phyloP scores from a whole-genome alignment of 345 rosid species.

The Eucalyptus sp. region DNA sequence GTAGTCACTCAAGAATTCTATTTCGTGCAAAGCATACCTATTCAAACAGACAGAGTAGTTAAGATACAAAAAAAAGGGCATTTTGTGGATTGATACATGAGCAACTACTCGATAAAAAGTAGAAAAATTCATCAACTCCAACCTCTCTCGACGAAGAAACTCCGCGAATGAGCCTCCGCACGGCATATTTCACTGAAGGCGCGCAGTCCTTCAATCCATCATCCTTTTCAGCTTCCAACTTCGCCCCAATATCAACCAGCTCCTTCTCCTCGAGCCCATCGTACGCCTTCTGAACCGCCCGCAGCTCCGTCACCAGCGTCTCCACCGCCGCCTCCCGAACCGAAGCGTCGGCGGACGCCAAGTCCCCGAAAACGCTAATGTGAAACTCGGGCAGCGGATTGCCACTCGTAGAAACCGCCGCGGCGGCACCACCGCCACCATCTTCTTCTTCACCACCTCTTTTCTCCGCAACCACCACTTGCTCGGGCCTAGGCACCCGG shows the following conservation, averaged over 20 bases:
- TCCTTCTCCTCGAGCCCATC: slow-evolving; percentile 41
- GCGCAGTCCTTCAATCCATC: slow-evolving; percentile 85
- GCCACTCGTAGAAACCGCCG: neutral
- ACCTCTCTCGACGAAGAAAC: slow-evolving; percentile 97
- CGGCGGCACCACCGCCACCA: neutral
- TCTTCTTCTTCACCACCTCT: slow-evolving; percentile 6
- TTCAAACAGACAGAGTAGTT: neutral
- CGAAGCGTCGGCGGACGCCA: slow-evolving; percentile 49
- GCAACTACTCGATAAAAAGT: neutral
- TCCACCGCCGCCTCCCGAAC: slow-evolving; percentile 57
- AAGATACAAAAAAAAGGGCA: neutral
- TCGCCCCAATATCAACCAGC: slow-evolving; percentile 31
- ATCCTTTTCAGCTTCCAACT: slow-evolving; percentile 80
- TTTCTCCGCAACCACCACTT: neutral
- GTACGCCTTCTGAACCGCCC: slow-evolving; percentile 66
- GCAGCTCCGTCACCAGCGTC: slow-evolving; percentile 50
- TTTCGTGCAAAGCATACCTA: neutral
- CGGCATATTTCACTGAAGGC: slow-evolving; percentile 72
- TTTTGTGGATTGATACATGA: neutral
- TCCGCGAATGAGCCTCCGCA: slow-evolving; percentile 85
- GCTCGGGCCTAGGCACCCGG: slow-evolving; percentile 9
- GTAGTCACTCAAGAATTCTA: neutral
- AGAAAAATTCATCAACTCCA: neutral
- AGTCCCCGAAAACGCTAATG: slow-evolving; percentile 58
- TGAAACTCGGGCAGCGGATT: slow-evolving; percentile 50